These are phyloP conservation scores for Aureobasidium melanogenum DNA, from an alignment of 2,329 filamentous ascomycete species.

Conservation along the genomic window DNA sequence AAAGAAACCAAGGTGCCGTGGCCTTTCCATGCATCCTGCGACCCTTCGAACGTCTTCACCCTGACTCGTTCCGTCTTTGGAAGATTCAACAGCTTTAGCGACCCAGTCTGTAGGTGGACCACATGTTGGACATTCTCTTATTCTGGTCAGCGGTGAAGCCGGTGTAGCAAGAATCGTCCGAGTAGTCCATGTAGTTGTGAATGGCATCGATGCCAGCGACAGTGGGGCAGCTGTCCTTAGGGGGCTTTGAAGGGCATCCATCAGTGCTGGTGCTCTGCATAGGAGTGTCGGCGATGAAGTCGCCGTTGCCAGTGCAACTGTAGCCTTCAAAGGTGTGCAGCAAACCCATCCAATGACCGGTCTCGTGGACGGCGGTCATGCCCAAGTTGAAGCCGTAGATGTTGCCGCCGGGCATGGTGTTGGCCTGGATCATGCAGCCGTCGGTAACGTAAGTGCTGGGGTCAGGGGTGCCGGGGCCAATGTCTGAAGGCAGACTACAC, in stretches of 20 bases:
- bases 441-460: conserved; percentile 39
- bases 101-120: conserved; percentile 34
- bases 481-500: conserved; percentile 40
- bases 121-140: conserved; percentile 44
- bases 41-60: no score
- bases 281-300: conserved; percentile 37
- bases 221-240: conserved; percentile 44
- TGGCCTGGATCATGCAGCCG: conserved; percentile 49
- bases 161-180: conserved; percentile 46
- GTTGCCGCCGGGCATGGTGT: conserved; percentile 45
- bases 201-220: conserved; percentile 41
- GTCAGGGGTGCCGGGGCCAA: conserved; percentile 31
- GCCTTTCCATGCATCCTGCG: not conserved
- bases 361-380: conserved; percentile 40
- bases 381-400: conserved; percentile 42
- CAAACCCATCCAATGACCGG: conserved; percentile 40
- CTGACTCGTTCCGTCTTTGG: not conserved
- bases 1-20: not conserved
- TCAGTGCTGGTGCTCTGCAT: conserved; percentile 38
- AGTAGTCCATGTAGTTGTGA: conserved; percentile 55
- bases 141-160: conserved; percentile 43
- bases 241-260: conserved; percentile 42
- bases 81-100: conserved; percentile 16
- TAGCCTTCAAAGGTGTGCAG: conserved; percentile 40
- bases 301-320: conserved; percentile 35